Percentiles rank a stretch among this genome's conserved stretches.
These are phyloP conservation scores for Filobasidium floriforme DNA, from an alignment of 768 basidiomycete species.

Conservation along the genomic window DNA sequence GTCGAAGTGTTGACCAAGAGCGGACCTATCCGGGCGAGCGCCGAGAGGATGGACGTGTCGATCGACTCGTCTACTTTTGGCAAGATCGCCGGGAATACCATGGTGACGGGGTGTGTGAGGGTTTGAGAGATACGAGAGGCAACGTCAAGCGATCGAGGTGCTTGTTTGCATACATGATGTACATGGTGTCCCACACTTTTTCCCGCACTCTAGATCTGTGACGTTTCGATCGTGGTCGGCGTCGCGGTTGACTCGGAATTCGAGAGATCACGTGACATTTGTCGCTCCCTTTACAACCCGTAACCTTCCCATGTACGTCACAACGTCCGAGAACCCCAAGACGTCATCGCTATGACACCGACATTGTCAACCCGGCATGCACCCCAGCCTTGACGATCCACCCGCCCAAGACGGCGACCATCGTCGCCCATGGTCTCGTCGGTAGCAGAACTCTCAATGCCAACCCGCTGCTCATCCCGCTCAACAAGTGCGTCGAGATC, in stretches of 20 bases:
- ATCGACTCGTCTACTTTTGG: conserved; percentile 40
- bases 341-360: too few relatives aligned
- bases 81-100: conserved; percentile 43
- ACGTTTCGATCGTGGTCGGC: too few relatives aligned
- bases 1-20: conserved; percentile 53
- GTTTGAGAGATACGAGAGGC: background rate
- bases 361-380: too few relatives aligned
- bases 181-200: too few relatives aligned
- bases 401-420: conserved; percentile 34
- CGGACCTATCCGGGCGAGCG: conserved; percentile 69
- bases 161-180: too few relatives aligned
- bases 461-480: conserved; percentile 41
- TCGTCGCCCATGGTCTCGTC: conserved; percentile 40
- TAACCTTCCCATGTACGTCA: too few relatives aligned
- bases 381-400: conserved; percentile 26
- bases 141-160: too few relatives aligned
- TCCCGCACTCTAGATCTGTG: too few relatives aligned
- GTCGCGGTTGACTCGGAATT: too few relatives aligned
- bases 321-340: too few relatives aligned
- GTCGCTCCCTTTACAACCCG: too few relatives aligned
- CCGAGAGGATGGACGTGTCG: conserved; percentile 51
- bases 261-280: too few relatives aligned
- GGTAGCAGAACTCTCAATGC: conserved; percentile 31
- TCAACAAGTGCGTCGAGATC: conserved; percentile 37
- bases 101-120: conserved; percentile 14